Conservation (phyloP, 306 rosid genomes). For the Fagus sylvatica region DNA sequence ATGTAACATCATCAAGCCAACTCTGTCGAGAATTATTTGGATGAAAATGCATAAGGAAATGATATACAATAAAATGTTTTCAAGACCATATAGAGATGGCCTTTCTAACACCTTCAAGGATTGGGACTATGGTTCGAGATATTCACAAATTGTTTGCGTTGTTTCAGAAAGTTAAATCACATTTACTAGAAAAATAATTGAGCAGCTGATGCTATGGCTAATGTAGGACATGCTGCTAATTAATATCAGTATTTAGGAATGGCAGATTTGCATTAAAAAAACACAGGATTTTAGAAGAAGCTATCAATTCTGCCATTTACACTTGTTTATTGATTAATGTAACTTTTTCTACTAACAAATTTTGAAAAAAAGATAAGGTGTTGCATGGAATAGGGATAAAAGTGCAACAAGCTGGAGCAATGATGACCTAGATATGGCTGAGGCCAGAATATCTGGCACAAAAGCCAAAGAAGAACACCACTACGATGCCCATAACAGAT, state of each 20-base stretch:
- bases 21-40: neutral
- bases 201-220: neutral
- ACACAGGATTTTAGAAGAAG: neutral
- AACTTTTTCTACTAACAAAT: neutral
- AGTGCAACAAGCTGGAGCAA: neutral
- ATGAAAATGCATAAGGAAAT: neutral
- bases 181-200: neutral
- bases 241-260: neutral
- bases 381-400: neutral
- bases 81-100: neutral
- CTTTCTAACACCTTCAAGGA: neutral
- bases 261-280: neutral
- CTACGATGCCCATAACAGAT: no score
- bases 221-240: neutral
- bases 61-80: neutral
- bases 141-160: neutral
- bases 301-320: neutral
- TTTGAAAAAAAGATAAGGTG: neutral
- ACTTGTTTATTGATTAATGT: neutral
- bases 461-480: neutral
- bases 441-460: neutral
- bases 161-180: neutral
- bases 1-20: conserved; percentile 4
- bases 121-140: neutral
- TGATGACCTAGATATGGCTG: neutral